phyloP scores from a whole-genome alignment of 2,329 filamentous ascomycete genomes.

The Fusarium napiforme region DNA sequence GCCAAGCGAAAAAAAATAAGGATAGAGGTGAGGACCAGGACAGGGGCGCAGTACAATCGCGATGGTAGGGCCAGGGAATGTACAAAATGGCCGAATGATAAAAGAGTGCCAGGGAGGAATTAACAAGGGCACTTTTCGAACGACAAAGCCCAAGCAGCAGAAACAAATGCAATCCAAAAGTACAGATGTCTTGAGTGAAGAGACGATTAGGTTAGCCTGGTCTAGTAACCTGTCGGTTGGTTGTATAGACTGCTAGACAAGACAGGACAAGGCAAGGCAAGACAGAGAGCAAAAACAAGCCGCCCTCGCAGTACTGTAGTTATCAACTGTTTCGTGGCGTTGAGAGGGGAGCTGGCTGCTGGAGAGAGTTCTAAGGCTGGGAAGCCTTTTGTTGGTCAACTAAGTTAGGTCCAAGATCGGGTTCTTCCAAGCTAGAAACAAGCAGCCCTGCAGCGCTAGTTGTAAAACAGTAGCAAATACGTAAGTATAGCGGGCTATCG shows the following conservation, averaged over 20 bases:
- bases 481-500: conserved; percentile 22
- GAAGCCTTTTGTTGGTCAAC: conserved; percentile 41
- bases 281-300: conserved; percentile 16
- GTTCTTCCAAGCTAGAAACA: conserved; percentile 34
- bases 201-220: conserved; percentile 16
- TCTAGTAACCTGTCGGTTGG: conserved; percentile 7
- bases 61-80: conserved; percentile 27
- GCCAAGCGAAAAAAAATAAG: conserved; percentile 9
- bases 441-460: conserved; percentile 31
- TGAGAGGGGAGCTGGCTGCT: conserved; percentile 35
- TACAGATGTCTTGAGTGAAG: conserved; percentile 29
- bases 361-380: conserved; percentile 1
- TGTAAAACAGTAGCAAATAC: conserved; percentile 13
- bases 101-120: conserved; percentile 13
- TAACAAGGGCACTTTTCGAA: conserved; percentile 13
- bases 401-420: conserved; percentile 22
- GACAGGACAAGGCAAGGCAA: neutral
- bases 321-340: conserved; percentile 41
- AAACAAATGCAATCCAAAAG: conserved; percentile 26
- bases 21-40: conserved; percentile 16
- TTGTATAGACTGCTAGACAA: neutral
- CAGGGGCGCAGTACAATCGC: conserved; percentile 29
- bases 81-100: conserved; percentile 6
- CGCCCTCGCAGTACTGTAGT: neutral
- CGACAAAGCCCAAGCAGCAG: neutral